Evolutionary conservation across 768 basidiomycete genomes (phyloP), one percentile per base, ranked within the genome.

Genomic region (Rhodotorula toruloides): DNA sequence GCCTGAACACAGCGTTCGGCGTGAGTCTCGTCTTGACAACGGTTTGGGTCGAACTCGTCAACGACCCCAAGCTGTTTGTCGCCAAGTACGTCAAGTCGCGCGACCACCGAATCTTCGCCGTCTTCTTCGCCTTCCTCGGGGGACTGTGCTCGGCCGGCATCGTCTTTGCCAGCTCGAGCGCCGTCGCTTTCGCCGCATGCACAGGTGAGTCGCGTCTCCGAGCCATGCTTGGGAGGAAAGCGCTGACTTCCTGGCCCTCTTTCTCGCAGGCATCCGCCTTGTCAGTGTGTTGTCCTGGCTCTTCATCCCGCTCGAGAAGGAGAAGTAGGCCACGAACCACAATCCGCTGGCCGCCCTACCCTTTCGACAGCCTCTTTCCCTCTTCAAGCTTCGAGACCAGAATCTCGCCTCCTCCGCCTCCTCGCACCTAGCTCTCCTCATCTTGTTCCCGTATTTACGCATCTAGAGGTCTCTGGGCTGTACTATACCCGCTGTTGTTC

Each of bases 21-120:
- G 49, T 49, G 7, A 10, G 70, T 1, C 74, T 76, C 21, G 77
- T 70, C 47, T 65, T 54, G 42, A 72, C 73, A 21, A 89, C 88
- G 25, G 83, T 90, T 62, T 92, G 89, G 89, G 89, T 90, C 71
- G 90, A 92, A 73, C 83, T 92, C 54, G 82, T 88, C 82, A 85
- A 86, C 55, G 89, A 90, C 76, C 90, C 90, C 0, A 78, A 83
- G 53, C 83, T 93, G 29, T 87, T 91, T 81, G 73, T 81, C 32
- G 61, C 83, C 52, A 81, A 81, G 46, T 78, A 78, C 56, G 81
- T 87, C 67, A 76, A 75, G 14, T 80, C 85, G 1, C 85, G 89
- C 53, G 89, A 91, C 76, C 85, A 88, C 77, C 85, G 86, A 74
- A 74, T 85, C 50, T 79, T 88, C 72, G 89, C 77, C 17, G 76